These are phyloP conservation scores for Lippia alba DNA, from an alignment of 305 asterid genomes.

Conservation along the genomic window DNA sequence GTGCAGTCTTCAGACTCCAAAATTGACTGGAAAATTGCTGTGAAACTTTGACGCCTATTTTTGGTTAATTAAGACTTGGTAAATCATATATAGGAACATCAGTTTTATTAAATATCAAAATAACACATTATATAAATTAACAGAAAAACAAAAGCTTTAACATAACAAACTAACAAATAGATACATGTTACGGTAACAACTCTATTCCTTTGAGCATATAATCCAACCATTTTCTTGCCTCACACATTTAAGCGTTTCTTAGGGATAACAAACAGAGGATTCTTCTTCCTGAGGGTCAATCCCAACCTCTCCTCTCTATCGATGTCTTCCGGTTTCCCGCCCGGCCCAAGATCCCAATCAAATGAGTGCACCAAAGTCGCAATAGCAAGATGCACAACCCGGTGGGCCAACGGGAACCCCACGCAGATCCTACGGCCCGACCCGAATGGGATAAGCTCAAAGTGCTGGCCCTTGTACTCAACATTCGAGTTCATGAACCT, in stretches of 20 bases:
- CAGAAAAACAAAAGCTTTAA: neutral
- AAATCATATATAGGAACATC: too few relatives aligned
- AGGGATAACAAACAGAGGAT: slow-evolving; percentile 41
- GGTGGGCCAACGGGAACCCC: slow-evolving; percentile 61
- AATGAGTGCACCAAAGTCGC: slow-evolving; percentile 55
- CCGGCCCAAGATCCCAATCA: slow-evolving; percentile 51
- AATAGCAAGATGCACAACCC: slow-evolving; percentile 54
- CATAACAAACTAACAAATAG: neutral
- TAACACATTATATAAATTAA: neutral
- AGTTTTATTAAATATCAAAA: too few relatives aligned
- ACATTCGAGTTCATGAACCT: slow-evolving; percentile 48
- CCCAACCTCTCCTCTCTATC: slow-evolving; percentile 60
- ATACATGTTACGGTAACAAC: neutral
- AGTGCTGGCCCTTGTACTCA: slow-evolving; percentile 64
- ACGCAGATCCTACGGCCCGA: slow-evolving; percentile 63
- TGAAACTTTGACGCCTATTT: too few relatives aligned
- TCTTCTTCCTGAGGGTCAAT: slow-evolving; percentile 40
- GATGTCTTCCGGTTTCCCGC: slow-evolving; percentile 33
- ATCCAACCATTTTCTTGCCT: neutral
- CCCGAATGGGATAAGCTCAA: slow-evolving; percentile 60
- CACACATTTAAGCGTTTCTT: slow-evolving; percentile 38
- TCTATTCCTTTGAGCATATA: neutral
- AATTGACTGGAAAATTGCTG: too few relatives aligned
- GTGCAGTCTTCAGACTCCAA: too few relatives aligned
- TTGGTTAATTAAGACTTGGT: too few relatives aligned